Evolutionary conservation across 352 stramenopile species (phyloP).

Genomic region (Thalassiosira mediterranea): DNA sequence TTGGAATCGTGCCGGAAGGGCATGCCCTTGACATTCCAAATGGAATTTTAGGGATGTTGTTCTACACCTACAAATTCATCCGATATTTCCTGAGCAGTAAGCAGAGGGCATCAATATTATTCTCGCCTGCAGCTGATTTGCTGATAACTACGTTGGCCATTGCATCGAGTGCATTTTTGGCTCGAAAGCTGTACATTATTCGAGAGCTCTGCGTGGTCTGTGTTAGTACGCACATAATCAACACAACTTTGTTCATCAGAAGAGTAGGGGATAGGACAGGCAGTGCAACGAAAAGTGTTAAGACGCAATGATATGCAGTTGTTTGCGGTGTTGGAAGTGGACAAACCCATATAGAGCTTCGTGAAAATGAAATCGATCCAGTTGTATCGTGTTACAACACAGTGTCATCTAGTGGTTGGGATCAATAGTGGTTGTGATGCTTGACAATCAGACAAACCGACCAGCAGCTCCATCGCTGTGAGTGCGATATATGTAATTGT

Average conservation of each 20-base stretch:
- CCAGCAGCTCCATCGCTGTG: too few species aligned
- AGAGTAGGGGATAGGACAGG: slow-evolving; percentile 15
- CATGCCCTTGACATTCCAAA: slow-evolving; percentile 76
- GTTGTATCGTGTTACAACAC: too few species aligned
- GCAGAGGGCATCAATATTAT: slow-evolving; percentile 12
- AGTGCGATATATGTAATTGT: too few species aligned
- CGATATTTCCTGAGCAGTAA: slow-evolving; percentile 28
- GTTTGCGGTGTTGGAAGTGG: too few species aligned
- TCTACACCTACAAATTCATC: slow-evolving; percentile 63
- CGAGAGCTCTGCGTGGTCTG: slow-evolving; percentile 79
- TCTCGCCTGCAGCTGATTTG: slow-evolving; percentile 17
- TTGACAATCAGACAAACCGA: too few species aligned
- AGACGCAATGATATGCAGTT: slow-evolving; percentile 19
- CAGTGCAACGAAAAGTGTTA: not conserved
- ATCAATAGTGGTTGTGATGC: too few species aligned
- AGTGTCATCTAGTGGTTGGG: too few species aligned
- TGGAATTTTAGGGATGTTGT: slow-evolving; percentile 65
- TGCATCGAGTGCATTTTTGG: slow-evolving; percentile 71
- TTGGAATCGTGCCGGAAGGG: slow-evolving; percentile 68
- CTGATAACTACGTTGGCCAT: slow-evolving; percentile 56
- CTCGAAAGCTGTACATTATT: slow-evolving; percentile 65
- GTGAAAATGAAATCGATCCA: too few species aligned
- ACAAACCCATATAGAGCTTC: too few species aligned
- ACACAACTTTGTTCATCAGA: slow-evolving; percentile 58
- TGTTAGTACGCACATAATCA: slow-evolving; percentile 75